Conservation (phyloP, 257 asterid genomes). For the Capsicum pubescens region DNA sequence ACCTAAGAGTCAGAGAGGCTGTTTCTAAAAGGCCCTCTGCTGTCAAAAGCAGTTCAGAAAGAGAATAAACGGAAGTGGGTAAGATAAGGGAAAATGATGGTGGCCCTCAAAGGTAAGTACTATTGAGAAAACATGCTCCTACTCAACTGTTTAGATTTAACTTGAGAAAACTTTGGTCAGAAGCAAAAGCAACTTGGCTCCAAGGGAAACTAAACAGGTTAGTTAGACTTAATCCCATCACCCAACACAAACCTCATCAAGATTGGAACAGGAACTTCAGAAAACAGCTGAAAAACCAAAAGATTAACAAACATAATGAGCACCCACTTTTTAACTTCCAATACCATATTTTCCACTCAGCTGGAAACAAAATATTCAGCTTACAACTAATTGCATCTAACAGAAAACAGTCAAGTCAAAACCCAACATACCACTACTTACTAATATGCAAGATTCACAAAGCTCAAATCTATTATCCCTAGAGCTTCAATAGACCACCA, state of each 20-base stretch:
- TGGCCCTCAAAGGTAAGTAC: background rate
- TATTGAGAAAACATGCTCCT: background rate
- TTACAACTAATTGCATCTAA: background rate
- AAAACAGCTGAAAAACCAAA: background rate
- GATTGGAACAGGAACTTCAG: background rate
- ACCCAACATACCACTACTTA: background rate
- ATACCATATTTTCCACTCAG: background rate
- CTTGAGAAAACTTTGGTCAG: background rate
- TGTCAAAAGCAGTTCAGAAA: no score
- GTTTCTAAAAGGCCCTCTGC: no score
- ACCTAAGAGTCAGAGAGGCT: no score
- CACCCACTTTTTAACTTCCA: background rate
- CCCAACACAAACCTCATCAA: background rate
- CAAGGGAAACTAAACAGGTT: background rate
- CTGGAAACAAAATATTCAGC: background rate
- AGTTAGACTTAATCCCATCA: background rate
- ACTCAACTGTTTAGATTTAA: background rate
- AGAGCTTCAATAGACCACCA: background rate
- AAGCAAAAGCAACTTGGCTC: slow-evolving; percentile 12
- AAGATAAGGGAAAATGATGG: background rate
- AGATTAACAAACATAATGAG: slow-evolving; percentile 5
- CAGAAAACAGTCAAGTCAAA: background rate
- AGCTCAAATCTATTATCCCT: background rate
- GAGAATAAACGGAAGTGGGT: no score
- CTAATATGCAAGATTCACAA: background rate